Evolutionary conservation across 441 rosid species (phyloP).

Genomic region (Adansonia madagascariensis): DNA sequence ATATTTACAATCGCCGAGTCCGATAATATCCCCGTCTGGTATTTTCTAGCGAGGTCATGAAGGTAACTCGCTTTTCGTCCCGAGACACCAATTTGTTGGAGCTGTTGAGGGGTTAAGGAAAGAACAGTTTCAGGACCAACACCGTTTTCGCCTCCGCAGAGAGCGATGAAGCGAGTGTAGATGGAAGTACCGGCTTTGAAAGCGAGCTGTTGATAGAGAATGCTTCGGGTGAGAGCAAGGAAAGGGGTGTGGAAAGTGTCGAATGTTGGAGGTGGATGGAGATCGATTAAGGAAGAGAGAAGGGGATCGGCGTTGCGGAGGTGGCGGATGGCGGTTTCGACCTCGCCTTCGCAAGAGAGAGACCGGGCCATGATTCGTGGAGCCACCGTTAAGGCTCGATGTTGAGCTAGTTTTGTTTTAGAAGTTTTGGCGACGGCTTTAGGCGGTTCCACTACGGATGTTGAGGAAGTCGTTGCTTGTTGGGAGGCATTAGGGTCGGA

Average conservation of each 20-base stretch:
- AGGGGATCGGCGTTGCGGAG: conserved; percentile 79
- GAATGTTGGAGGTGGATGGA: conserved; percentile 71
- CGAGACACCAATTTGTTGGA: conserved; percentile 86
- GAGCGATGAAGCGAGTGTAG: conserved; percentile 76
- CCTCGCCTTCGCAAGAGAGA: conserved; percentile 81
- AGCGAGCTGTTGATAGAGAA: conserved; percentile 92
- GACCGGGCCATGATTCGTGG: conserved; percentile 66
- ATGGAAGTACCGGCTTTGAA: conserved; percentile 86
- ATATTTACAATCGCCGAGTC: conserved; percentile 74
- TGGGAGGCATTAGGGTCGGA: conserved; percentile 30
- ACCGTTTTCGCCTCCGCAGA: conserved; percentile 78
- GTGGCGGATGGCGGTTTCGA: conserved; percentile 69
- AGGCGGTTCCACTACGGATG: conserved; percentile 19
- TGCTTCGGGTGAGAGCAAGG: conserved; percentile 80
- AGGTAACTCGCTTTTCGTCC: conserved; percentile 94
- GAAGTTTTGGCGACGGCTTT: conserved; percentile 34
- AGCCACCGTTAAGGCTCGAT: conserved; percentile 40
- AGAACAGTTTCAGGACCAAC: conserved; percentile 77
- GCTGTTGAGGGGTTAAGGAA: conserved; percentile 68
- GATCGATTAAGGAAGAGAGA: conserved; percentile 63
- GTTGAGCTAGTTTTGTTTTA: conserved; percentile 39
- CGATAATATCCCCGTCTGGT: conserved; percentile 81
- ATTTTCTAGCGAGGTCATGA: conserved; percentile 89
- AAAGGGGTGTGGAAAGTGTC: conserved; percentile 82
- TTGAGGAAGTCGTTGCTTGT: conserved; percentile 28